A percentile compares a stretch with the other conserved stretches of the same genome.
phyloP scores from a whole-genome alignment of 83 land plant genomes.

The Picea abies region DNA sequence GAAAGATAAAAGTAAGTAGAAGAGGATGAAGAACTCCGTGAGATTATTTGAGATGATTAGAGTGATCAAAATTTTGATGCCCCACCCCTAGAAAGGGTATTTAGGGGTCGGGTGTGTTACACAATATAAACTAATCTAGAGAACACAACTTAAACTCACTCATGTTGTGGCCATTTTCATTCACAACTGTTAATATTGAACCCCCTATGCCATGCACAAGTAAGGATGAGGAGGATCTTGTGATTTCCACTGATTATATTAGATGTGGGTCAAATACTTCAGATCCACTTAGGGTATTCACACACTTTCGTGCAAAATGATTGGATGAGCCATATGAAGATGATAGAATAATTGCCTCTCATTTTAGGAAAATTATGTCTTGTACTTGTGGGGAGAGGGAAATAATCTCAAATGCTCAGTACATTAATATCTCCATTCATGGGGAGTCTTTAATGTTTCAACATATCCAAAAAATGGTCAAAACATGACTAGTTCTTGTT shows the following conservation, averaged over 20 bases:
- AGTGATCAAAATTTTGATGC: too few species aligned
- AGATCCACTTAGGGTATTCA: neutral
- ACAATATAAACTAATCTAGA: too few species aligned
- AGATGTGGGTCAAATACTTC: conserved; percentile 13
- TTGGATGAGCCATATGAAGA: conserved; percentile 74
- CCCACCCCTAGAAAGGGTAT: too few species aligned
- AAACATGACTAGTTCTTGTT: too few species aligned
- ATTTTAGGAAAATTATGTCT: conserved; percentile 73
- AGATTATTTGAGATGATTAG: too few species aligned
- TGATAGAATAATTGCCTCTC: conserved; percentile 74
- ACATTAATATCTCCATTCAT: conserved; percentile 65
- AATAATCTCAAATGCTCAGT: conserved; percentile 36
- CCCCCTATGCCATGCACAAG: neutral
- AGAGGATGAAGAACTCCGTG: too few species aligned
- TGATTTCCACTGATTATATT: neutral
- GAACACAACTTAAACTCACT: too few species aligned
- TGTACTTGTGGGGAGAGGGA: conserved; percentile 86
- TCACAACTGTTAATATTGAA: too few species aligned
- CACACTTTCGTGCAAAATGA: conserved; percentile 67
- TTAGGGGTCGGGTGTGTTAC: too few species aligned
- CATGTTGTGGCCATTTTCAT: too few species aligned
- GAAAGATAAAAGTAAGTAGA: too few species aligned
- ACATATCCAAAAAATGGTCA: conserved; percentile 28
- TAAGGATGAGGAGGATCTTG: neutral
- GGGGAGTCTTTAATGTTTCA: conserved; percentile 99